These are phyloP conservation scores for Candida qinlingensis DNA, from an alignment of 805 yeast genomes.

Conservation along the genomic window DNA sequence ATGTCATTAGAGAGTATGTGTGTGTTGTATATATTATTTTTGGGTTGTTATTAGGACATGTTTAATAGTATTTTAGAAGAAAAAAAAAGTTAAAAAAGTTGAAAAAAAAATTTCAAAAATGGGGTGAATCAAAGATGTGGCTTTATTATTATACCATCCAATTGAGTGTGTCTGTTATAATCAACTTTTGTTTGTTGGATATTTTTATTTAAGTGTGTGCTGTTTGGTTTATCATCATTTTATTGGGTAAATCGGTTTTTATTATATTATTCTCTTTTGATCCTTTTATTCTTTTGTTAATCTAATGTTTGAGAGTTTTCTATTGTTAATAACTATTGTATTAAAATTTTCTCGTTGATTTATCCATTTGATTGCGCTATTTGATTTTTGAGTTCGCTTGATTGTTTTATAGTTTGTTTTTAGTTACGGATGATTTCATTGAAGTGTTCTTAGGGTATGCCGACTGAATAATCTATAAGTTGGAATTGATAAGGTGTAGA, in stretches of 20 bases:
- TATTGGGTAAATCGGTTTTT: slow-evolving; percentile 3
- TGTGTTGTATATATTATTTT: background rate
- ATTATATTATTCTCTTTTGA: slow-evolving; percentile 1
- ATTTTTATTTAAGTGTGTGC: background rate
- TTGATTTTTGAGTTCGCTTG: too few relatives aligned
- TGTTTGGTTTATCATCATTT: slow-evolving; percentile 1
- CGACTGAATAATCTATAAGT: too few relatives aligned
- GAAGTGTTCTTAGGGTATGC: too few relatives aligned
- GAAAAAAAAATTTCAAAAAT: background rate
- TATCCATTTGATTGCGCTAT: too few relatives aligned
- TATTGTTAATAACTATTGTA: slow-evolving; percentile 1
- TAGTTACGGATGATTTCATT: too few relatives aligned
- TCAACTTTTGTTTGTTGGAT: background rate
- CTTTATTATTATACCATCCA: background rate
- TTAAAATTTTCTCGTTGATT: too few relatives aligned
- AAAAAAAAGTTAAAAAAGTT: background rate
- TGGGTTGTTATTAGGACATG: background rate
- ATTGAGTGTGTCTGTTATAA: background rate
- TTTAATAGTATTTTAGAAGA: background rate
- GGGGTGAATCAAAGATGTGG: background rate
- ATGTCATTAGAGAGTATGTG: background rate
- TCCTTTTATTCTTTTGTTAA: slow-evolving; percentile 6
- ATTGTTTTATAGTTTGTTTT: too few relatives aligned
- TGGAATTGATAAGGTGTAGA: too few relatives aligned
- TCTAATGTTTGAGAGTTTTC: slow-evolving; percentile 8